Evolutionary conservation across 495 filamentous ascomycete genomes (phyloP).

Genomic region (Aspergillus sclerotiicarbonarius): DNA sequence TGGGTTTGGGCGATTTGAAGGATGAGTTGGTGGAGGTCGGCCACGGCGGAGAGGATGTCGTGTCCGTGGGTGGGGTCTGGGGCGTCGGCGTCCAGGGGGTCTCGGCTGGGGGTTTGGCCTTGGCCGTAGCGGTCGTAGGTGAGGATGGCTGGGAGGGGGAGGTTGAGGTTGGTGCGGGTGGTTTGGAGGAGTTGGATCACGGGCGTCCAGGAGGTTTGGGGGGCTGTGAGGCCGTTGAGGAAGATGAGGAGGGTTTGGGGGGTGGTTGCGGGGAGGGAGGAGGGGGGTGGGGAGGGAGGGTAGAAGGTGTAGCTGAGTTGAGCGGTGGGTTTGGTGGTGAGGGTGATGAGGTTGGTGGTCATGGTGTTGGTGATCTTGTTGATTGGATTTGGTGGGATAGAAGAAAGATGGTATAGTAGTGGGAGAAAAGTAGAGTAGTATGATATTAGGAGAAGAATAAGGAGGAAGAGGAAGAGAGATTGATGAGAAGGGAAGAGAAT

Average conservation of each 20-base stretch:
- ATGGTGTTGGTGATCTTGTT: too few species aligned
- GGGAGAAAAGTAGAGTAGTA: too few species aligned
- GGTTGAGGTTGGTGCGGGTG: constrained; percentile 20
- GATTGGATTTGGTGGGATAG: too few species aligned
- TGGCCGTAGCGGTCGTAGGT: constrained; percentile 66
- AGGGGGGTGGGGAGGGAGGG: neutral
- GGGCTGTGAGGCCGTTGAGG: constrained; percentile 59
- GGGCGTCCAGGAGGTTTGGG: constrained; percentile 48
- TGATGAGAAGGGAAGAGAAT: too few species aligned
- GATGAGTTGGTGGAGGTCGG: constrained; percentile 53
- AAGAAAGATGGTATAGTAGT: too few species aligned
- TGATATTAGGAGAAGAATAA: too few species aligned
- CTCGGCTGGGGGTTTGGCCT: constrained; percentile 51
- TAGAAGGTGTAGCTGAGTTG: constrained; percentile 28
- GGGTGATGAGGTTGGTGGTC: constrained; percentile 5
- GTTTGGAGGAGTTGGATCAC: constrained; percentile 43
- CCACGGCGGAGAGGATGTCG: constrained; percentile 44
- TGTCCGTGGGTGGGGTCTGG: constrained; percentile 50
- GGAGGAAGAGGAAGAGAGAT: too few species aligned
- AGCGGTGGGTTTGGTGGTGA: constrained; percentile 30
- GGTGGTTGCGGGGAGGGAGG: constrained; percentile 6
- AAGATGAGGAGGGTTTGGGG: constrained; percentile 51
- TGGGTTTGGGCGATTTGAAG: constrained; percentile 30
- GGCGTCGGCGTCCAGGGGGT: constrained; percentile 47
- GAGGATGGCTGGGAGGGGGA: constrained; percentile 51